Percentiles rank a stretch among this genome's conserved stretches.
Evolutionary conservation across 2,329 filamentous ascomycete genomes (phyloP).

Genomic region (Fusarium ramigenum): DNA sequence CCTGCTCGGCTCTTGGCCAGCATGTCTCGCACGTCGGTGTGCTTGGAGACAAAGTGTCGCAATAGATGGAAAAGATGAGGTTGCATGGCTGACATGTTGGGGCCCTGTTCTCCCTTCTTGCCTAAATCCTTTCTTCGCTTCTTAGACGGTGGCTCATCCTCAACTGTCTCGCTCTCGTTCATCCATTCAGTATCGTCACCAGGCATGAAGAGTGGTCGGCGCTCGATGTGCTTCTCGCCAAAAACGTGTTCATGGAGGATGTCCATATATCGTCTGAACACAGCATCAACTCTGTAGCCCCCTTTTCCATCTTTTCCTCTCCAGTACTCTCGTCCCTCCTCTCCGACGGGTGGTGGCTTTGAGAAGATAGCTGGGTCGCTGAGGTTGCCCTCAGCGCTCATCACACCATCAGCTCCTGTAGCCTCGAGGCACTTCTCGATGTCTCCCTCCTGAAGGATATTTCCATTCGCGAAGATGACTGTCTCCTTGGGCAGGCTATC

Average conservation of each 20-base stretch:
- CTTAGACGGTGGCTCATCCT: constrained; percentile 62
- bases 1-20: constrained; percentile 75
- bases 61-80: constrained; percentile 93
- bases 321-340: constrained; percentile 87
- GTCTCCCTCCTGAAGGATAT: constrained; percentile 84
- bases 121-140: constrained; percentile 56
- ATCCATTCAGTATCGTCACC: constrained; percentile 62
- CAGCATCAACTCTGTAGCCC: constrained; percentile 88
- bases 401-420: constrained; percentile 90
- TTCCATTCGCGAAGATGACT: constrained; percentile 96
- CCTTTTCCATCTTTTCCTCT: constrained; percentile 79
- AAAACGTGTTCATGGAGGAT: constrained; percentile 85
- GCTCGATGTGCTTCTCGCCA: constrained; percentile 68
- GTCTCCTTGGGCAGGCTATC: constrained; percentile 86
- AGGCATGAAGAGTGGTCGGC: constrained; percentile 79
- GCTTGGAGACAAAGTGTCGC: constrained; percentile 79
- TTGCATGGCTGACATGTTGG: constrained; percentile 83
- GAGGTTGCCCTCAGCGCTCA: constrained; percentile 96
- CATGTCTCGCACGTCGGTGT: constrained; percentile 87
- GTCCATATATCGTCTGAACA: constrained; percentile 88
- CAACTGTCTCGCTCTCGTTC: constrained; percentile 44
- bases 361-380: constrained; percentile 92
- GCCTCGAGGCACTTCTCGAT: constrained; percentile 79
- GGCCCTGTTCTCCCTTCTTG: constrained; percentile 54
- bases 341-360: constrained; percentile 67